These are phyloP conservation scores for Plasmodium gonderi DNA, from an alignment of 169 alveolate genomes.

Conservation along the genomic window DNA sequence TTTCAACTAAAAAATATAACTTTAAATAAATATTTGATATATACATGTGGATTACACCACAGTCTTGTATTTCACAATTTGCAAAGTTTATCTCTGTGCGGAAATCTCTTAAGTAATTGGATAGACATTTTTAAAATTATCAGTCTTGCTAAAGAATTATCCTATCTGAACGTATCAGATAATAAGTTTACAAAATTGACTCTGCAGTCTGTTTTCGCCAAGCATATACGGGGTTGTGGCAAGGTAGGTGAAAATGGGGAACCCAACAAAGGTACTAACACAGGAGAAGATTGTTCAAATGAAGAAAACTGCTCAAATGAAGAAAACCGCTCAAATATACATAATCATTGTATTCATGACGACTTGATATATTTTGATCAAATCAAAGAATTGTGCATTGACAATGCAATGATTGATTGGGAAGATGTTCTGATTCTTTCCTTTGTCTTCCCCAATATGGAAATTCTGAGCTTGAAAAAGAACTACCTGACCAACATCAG, in stretches of 20 bases:
- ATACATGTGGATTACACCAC: constrained; percentile 5
- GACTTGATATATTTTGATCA: constrained; percentile 33
- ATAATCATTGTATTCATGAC: neutral
- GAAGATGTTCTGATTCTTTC: constrained; percentile 52
- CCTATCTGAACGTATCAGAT: constrained; percentile 58
- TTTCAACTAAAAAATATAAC: constrained; percentile 29
- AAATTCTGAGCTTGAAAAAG: constrained; percentile 41
- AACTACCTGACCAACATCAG: constrained; percentile 47
- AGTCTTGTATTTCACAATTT: constrained; percentile 19
- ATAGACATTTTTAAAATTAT: constrained; percentile 51
- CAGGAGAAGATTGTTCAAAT: too few relatives aligned
- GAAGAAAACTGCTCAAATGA: neutral
- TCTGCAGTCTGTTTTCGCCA: neutral
- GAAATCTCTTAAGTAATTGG: constrained; percentile 52
- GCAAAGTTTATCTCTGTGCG: constrained; percentile 41
- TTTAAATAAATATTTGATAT: constrained; percentile 53
- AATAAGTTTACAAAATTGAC: constrained; percentile 17
- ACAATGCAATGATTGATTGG: constrained; percentile 48
- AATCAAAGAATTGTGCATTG: constrained; percentile 60
- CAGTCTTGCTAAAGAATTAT: constrained; percentile 24
- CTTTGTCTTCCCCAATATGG: constrained; percentile 60
- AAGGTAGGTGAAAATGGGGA: neutral
- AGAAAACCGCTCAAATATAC: neutral
- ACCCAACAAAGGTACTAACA: neutral
- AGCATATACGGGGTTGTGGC: neutral